Evolutionary conservation across 148 eudicot genomes (phyloP), one percentile per base, ranked within the genome.

Genomic region (Gaultheria prostrata): DNA sequence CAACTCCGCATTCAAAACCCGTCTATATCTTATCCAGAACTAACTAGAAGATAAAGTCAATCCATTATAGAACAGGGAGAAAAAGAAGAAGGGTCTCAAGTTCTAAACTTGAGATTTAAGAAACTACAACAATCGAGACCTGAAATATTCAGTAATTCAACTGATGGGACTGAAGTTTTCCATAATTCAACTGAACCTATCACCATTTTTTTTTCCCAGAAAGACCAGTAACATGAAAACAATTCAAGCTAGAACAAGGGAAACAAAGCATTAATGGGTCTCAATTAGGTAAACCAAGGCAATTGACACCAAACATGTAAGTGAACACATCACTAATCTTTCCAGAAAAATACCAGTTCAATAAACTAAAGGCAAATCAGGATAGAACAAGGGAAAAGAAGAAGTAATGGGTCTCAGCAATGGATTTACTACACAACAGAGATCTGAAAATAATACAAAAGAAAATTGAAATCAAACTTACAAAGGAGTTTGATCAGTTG

Each of bases 401-500:
- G 17, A 2, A 67, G 18, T 30, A 67, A 67, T 12, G 35, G 35
- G 72, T 30, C 35, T 28, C 82, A 80, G 24, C 45, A 63, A 63
- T 28, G 30, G 30, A 24, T 63, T 9, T 63, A 63, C 32, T 24
- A 63, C 70, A 63, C 14, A 30, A 24, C 70, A 63, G 70, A 24
- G 70, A 24, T 63, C 76, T 30, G 48, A 59, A 59, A 33, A 59
- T 39, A 21, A 39, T 46, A 20, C 7, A 84, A 24, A 78, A 81
- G 24, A 21, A 24, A 30, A 63, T 63, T 63, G 15, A 63, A 63
- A 63, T 67, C 32, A 80, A 82, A 89, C 92, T 74, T 93, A 95
- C 98, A 87, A 78, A 83, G 72, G 78, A 83, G 93, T 86, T 63
- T 86, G 81, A 88, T 87, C 90, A 78, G 84, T 43, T 50, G 91